Evolutionary conservation across 2,329 filamentous ascomycete genomes (phyloP), one percentile per base, ranked within the genome.

Genomic region (Geosmithia flava): DNA sequence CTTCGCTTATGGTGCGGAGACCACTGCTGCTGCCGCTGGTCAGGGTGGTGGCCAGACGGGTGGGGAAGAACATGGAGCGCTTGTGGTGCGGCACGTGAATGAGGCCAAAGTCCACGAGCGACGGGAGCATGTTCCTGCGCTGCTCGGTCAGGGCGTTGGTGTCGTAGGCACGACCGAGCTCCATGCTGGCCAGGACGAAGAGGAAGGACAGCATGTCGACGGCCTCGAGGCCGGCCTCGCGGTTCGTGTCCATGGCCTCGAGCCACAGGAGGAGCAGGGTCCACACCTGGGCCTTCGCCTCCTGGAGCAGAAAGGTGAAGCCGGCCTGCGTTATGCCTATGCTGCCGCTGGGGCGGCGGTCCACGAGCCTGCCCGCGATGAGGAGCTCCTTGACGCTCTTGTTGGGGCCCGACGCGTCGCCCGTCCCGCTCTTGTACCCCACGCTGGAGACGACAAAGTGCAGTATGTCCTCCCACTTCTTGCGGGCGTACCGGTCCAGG

Each of bases 211-310:
- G 79, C 62, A 97, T 90, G 59, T 98, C 93, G 45, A 95, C 89
- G 50, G 85, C 83, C 55, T 95, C 88, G 74, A 95, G 84, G 30
- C 78, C 77, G 16, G 86, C 71, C 58, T 74, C 59, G 43, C 63
- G 62, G 46, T 66, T 63, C 15, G 63, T 66, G 56, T 88, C 83
- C 43, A 85, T 85, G 52, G 88, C 85, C 55, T 94, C 87, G 46
- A 98, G 81, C 74, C 95, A 98, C 30, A 96, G 81, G 29, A 98
- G 83, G 37, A 98, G 74, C 44, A 98, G 72, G 23, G 89, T 93
- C 93, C 93, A 98, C 37, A 98, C 89, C 64, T 98, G 93, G 0
- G 91, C 89, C 62, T 96, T 97, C 50, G 91, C 84, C 60, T 96
- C 91, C 59, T 97, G 91, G 8, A 98, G 73, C 49, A 98, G 72